Base-by-base conservation (phyloP, 1,284 basidiomycete species). In the Kalmanozyma brasiliensis region DNA sequence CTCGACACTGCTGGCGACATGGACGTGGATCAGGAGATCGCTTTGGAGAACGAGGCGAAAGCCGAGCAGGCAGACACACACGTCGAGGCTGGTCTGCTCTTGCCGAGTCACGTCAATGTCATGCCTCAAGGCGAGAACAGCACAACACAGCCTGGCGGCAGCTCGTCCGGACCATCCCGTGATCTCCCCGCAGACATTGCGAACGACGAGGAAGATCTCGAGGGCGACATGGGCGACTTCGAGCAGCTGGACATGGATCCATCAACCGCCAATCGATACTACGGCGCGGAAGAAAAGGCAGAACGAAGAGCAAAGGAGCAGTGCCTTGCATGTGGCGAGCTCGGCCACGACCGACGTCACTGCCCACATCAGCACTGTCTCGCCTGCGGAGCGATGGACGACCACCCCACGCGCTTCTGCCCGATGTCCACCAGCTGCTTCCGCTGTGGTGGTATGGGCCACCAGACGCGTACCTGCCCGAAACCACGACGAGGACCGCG, bases 391-490 rank as follows among this genome's bases (percentile, higher is more conserved):
- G 91, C 87, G 16, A 87, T 89, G 52, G 89, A 95, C 76, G 91
- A 94, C 65, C 93, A 96, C 79, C 84, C 86, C 7, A 91, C 92
- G 7, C 85, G 89, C 52, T 88, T 89, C 52, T 96, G 93, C 82
- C 92, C 93, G 1, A 89, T 92, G 59, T 89, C 88, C 78, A 71
- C 93, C 76, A 89, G 88, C 6, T 95, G 93, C 78, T 94, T 89
- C 80, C 87, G 86, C 3, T 96, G 93, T 76, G 91, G 91, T 24
- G 89, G 90, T 86, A 89, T 90, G 76, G 93, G 93, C 0, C 93
- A 96, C 78, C 87, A 92, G 45, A 90, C 87, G 64, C 86, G 84
- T 65, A 61, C 57, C 16, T 95, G 93, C 78, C 90, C 91, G 0
- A 56, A 61, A 20, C 73, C 70, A 3, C 30, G 73, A n/a, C 46